Conservation (phyloP, 2,329 filamentous ascomycete genomes). For the Botrytis sinoallii region DNA sequence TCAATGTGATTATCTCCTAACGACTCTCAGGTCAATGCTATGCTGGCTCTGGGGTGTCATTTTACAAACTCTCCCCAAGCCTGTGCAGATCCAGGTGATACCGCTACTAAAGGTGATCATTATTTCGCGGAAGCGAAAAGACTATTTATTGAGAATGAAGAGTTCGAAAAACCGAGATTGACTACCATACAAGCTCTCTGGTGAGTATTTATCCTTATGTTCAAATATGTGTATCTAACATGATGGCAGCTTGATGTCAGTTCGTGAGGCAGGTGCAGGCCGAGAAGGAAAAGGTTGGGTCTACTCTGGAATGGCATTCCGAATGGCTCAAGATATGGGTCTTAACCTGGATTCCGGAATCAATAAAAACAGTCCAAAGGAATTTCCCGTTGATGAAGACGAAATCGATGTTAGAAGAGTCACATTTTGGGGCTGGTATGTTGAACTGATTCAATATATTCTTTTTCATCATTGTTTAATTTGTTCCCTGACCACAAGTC, state of each 20-base stretch:
- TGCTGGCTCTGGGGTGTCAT: conserved; percentile 89
- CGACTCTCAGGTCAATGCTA: conserved; percentile 84
- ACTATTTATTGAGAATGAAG: conserved; percentile 83
- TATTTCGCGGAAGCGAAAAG: conserved; percentile 94
- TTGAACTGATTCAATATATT: neutral
- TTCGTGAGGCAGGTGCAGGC: conserved; percentile 90
- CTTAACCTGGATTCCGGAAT: conserved; percentile 80
- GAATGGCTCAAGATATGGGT: conserved; percentile 93
- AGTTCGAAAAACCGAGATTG: conserved; percentile 84
- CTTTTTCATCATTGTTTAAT: neutral
- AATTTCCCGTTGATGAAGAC: conserved; percentile 60
- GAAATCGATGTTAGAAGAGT: conserved; percentile 87
- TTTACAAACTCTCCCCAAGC: conserved; percentile 78
- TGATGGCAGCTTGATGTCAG: conserved; percentile 64
- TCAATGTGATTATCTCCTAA: conserved; percentile 60
- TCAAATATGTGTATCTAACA: neutral
- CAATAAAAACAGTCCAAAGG: conserved; percentile 47
- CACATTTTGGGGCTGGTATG: conserved; percentile 82
- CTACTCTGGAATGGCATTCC: conserved; percentile 96
- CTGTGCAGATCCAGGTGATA: conserved; percentile 68
- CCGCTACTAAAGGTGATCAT: conserved; percentile 85
- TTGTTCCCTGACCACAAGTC: neutral
- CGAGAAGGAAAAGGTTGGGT: conserved; percentile 96
- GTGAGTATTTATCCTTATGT: conserved; percentile 41
- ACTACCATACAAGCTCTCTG: conserved; percentile 92